Evolutionary conservation across 164 flowering plant species (phyloP), one percentile per base, ranked within the genome.

Genomic region (Houttuynia cordata): DNA sequence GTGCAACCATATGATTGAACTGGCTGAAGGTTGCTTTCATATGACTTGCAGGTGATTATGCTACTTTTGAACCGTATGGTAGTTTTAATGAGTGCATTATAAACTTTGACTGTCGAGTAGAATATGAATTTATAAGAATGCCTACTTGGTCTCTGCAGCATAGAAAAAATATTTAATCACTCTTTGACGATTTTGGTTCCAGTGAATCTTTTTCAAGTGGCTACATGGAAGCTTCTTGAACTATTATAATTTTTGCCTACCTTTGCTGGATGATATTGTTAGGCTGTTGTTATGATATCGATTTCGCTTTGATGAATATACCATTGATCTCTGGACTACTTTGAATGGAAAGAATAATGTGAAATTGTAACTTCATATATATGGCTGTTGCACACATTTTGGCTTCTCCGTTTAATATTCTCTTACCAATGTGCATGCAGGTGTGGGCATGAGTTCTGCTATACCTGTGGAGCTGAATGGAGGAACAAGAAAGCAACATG

Each of bases 391-490:
- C 37, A 30, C 37, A 6, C 37, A 30, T 30, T 30, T 30, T 30
- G 42, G 12, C 12, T 1, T 10, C 9, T 42, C 10, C 17, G 49
- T 42, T 10, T 42, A 42, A 3, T 8, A 42, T 42, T 12, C 1
- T 42, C 25, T 24, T 13, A 25, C 18, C 13, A 17, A 18, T 22
- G 1, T 54, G 13, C 64, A 30, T 67, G 67, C 75, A 90, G 92
- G 70, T 87, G 97, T 59, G 90, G 94, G 20, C 62, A 74, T 52
- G 91, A 87, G 72, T 89, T 89, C 65, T 89, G 94, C 72, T 89
- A 85, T 59, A 83, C 75, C 1, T 87, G 92, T 64, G 97, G 97
- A 49, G 83, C 90, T 17, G 87, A 80, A 74, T 90, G 90, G 87
- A 79, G 64, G 64, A 63, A 83, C 71, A 87, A 87, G 76, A 82